phyloP scores from a whole-genome alignment of 169 alveolate species.

The Cryptosporidium felis region DNA sequence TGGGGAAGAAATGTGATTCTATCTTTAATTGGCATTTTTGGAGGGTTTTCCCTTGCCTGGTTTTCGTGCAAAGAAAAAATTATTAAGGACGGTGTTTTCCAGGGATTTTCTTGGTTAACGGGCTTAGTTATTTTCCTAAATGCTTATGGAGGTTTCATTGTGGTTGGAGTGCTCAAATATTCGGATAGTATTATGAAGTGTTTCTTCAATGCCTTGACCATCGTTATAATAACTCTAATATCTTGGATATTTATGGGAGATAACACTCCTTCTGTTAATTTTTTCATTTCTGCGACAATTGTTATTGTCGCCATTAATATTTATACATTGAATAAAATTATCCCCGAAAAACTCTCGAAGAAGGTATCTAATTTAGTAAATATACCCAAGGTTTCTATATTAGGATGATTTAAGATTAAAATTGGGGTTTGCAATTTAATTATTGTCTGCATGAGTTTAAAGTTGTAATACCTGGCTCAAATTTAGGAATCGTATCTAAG shows the following conservation, averaged over 20 bases:
- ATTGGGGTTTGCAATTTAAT: too few relatives aligned
- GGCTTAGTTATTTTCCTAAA: conserved; percentile 48
- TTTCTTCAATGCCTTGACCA: conserved; percentile 58
- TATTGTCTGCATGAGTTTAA: too few relatives aligned
- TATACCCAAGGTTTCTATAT: background rate
- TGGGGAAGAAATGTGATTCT: conserved; percentile 68
- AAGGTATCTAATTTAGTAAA: background rate
- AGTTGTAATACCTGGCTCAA: too few relatives aligned
- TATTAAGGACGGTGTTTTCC: conserved; percentile 41
- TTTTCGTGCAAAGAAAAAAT: conserved; percentile 42
- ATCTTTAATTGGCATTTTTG: conserved; percentile 52
- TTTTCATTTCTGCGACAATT: conserved; percentile 43
- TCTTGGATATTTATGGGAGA: conserved; percentile 65
- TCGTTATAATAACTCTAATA: conserved; percentile 18
- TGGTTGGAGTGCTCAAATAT: conserved; percentile 54
- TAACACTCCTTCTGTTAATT: conserved; percentile 47
- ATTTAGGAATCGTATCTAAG: too few relatives aligned
- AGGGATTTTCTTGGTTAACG: conserved; percentile 46
- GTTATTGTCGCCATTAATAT: conserved; percentile 43
- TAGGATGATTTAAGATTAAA: background rate
- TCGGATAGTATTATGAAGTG: conserved; percentile 65
- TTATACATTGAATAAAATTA: conserved; percentile 19
- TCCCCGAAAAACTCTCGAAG: background rate
- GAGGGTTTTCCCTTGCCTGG: conserved; percentile 65
- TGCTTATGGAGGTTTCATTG: conserved; percentile 69